Conservation (phyloP, 257 asterid genomes). For the Striga asiatica region DNA sequence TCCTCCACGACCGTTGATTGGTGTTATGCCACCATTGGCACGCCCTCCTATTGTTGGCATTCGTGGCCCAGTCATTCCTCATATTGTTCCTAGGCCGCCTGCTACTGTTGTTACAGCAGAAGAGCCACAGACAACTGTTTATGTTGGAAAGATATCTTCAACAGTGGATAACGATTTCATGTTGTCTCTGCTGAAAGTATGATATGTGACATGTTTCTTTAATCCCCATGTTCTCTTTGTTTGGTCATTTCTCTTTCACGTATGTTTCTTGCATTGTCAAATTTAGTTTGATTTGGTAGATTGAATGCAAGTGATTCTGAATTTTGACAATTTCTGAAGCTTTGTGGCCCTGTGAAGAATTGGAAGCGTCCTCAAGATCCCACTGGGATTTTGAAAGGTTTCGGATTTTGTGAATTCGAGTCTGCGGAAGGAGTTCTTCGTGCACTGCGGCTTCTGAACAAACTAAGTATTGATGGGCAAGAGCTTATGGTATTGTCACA, state of each 20-base stretch:
- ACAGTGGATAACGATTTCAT: slow-evolving; percentile 89
- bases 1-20: slow-evolving; percentile 62
- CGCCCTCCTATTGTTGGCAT: slow-evolving; percentile 68
- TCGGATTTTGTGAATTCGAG: slow-evolving; percentile 97
- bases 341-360: slow-evolving; percentile 92
- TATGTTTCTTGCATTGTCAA: not conserved
- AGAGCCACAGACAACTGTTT: slow-evolving; percentile 85
- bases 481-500: slow-evolving; percentile 62
- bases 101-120: slow-evolving; percentile 36
- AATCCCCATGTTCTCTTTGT: not conserved
- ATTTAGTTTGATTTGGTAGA: not conserved
- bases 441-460: slow-evolving; percentile 73
- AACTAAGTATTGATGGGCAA: slow-evolving; percentile 83
- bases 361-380: slow-evolving; percentile 99
- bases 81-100: slow-evolving; percentile 50
- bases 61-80: slow-evolving; percentile 62
- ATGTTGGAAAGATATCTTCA: slow-evolving; percentile 83
- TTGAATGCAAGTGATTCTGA: slow-evolving; percentile 17
- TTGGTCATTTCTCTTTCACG: not conserved
- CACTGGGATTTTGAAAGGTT: slow-evolving; percentile 75
- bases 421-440: slow-evolving; percentile 96
- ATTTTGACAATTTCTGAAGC: slow-evolving; percentile 41
- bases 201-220: slow-evolving; percentile 14
- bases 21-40: slow-evolving; percentile 52
- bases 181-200: slow-evolving; percentile 77